Percentiles rank a stretch among this genome's conserved stretches.
Evolutionary conservation across 2,329 filamentous ascomycete genomes (phyloP).

Genomic region (Penicillium psychrosexuale): DNA sequence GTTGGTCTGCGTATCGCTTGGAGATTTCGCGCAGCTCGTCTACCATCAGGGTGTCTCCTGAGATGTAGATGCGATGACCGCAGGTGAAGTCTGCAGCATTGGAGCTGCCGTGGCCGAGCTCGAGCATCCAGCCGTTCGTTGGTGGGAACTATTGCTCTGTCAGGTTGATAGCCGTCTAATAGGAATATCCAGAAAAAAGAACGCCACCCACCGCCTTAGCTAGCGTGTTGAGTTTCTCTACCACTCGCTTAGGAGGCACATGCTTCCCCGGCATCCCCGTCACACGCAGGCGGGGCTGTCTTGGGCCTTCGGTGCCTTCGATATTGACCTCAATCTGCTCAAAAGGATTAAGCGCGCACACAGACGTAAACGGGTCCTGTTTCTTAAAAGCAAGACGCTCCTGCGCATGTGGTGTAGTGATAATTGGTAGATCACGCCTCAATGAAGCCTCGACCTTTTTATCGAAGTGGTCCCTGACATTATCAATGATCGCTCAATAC

Average conservation of each 20-base stretch:
- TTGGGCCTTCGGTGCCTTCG: conserved; percentile 11
- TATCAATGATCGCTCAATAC: neutral
- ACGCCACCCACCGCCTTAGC: conserved; percentile 40
- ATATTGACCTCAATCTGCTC: conserved; percentile 51
- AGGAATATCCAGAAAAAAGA: neutral
- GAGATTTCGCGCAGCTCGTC: conserved; percentile 62
- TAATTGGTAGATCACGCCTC: conserved; percentile 56
- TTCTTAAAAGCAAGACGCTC: conserved; percentile 47
- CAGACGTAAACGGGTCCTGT: conserved; percentile 53
- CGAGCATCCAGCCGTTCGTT: conserved; percentile 65
- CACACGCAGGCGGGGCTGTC: conserved; percentile 51
- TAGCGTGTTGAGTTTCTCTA: conserved; percentile 46
- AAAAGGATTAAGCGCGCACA: conserved; percentile 57
- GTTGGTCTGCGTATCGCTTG: conserved; percentile 50
- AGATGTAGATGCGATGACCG: conserved; percentile 63
- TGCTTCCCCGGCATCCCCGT: conserved; percentile 66
- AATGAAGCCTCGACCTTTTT: conserved; percentile 51
- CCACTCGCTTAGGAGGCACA: conserved; percentile 46
- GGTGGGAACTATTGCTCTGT: conserved; percentile 51
- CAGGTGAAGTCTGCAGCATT: conserved; percentile 36
- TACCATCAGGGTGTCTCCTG: conserved; percentile 62
- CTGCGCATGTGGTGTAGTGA: conserved; percentile 62
- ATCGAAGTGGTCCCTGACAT: conserved; percentile 52
- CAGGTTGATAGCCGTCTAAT: neutral
- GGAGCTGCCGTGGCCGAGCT: conserved; percentile 51